Base-by-base conservation (phyloP, 2,329 filamentous ascomycete genomes). In the Onygena corvina region DNA sequence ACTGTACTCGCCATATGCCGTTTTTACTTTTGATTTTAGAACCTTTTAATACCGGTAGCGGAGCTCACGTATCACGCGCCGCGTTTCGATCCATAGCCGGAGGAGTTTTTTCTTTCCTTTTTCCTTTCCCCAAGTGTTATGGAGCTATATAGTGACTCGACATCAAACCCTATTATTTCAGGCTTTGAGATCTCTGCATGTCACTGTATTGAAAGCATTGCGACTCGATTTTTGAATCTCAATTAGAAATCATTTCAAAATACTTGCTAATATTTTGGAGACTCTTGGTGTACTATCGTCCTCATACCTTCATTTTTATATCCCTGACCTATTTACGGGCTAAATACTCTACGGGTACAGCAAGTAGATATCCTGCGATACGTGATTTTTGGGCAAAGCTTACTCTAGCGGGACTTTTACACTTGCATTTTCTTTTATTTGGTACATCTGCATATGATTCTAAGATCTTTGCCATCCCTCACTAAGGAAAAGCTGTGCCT, bases 11-110 rank as follows among this genome's bases (percentile, higher is more conserved):
- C 25, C 9, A 23, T 12, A 25, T 27, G 38, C 4, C 38, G 6
- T 42, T 2, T 14, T n/a, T n/a, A n/a, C n/a, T n/a, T 23, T 27
- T 42, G 11, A 29, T 23, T 16, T 42, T 42, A 29, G 21, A 42
- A 42, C 23, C 38, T 42, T 42, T 42, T 25, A 42, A 25, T 42
- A 8, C 23, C 23, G 34, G 4, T 20, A 14, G 21, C 8, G 38
- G 20, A n/a, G 16, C 25, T 42, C 16, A 7, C 38, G 9, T 42
- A 29, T 42, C n/a, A n/a, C n/a, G n/a, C n/a, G n/a, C n/a, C n/a
- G n/a, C n/a, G n/a, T 40, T 42, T 42, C 38, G 21, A 27, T 42
- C 38, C 38, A 42, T 42, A 23, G 38, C 21, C 38, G 21, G 25
- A n/a, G 38, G 38, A 42, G 38, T 42, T 42, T 25, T 25, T 11